Conservation (phyloP, 2,329 filamentous ascomycete species). For the Clonostachys rhizophaga region DNA sequence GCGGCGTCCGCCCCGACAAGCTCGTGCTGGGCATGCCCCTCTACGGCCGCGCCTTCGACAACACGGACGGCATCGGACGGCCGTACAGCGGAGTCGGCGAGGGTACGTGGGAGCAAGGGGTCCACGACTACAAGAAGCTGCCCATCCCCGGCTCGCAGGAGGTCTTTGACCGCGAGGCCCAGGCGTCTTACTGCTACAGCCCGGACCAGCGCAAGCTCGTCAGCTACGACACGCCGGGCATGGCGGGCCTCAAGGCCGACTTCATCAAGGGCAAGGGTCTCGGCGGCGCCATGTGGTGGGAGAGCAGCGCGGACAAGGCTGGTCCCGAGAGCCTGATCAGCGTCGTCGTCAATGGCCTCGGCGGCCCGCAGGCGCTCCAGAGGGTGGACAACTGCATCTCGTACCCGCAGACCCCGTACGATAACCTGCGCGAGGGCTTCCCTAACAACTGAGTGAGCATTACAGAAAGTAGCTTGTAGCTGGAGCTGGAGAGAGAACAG, state of each 20-base stretch:
- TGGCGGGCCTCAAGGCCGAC: conserved; percentile 64
- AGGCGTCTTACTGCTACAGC: conserved; percentile 78
- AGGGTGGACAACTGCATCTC: conserved; percentile 52
- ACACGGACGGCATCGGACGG: conserved; percentile 69
- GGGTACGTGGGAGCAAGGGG: conserved; percentile 79
- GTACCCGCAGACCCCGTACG: conserved; percentile 65
- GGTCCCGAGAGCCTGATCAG: conserved; percentile 64
- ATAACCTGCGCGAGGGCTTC: conserved; percentile 60
- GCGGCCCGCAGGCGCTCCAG: conserved; percentile 45
- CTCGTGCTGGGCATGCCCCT: conserved; percentile 89
- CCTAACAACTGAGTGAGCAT: conserved; percentile 28
- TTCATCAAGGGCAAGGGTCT: conserved; percentile 65
- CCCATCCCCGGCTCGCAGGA: conserved; percentile 65
- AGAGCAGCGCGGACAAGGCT: conserved; percentile 72
- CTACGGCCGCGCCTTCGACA: conserved; percentile 81
- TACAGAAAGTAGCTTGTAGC: not conserved
- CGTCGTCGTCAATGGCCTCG: conserved; percentile 56
- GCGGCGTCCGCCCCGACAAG: conserved; percentile 64
- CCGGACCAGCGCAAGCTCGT: conserved; percentile 60
- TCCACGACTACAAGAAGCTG: conserved; percentile 85
- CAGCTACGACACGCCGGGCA: conserved; percentile 69
- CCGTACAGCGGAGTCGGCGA: conserved; percentile 68
- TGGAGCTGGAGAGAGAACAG: too few relatives aligned
- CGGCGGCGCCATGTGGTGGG: conserved; percentile 98
- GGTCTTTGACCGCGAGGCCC: conserved; percentile 54